Evolutionary conservation across 169 alveolate genomes (phyloP), one percentile per base, ranked within the genome.

Genomic region (Plasmodium malariae): DNA sequence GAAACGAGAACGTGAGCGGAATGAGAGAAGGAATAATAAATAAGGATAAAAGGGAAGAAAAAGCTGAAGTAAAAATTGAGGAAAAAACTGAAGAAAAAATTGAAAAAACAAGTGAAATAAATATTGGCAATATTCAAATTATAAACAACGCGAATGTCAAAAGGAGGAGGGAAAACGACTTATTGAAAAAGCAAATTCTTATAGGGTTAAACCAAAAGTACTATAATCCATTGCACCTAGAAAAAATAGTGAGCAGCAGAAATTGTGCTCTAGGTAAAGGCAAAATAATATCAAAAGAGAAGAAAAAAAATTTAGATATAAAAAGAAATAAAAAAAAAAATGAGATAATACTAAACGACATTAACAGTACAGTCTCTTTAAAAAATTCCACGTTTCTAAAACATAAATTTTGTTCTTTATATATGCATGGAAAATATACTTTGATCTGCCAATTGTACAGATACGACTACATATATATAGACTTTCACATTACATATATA

Each of bases 151-250:
- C 62, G 89, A 62, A 34, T 34, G 34, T 30, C 14, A 76, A 60
- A 62, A 28, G 48, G 34, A 68, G 30, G 36, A 36, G 40, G 14
- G 89, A 76, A 24, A 28, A 76, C 19, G 62, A 76, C n/a, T 0
- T 45, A 14, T 32, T 76, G n/a, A 76, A 76, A 37, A 76, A 26
- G 21, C 78, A 76, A 62, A 76, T 76, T 51, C 30, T 76, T 21
- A 62, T 43, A 45, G 89, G 89, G 1, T 62, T 76, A 62, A 76
- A 76, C 37, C 71, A 62, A 62, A 62, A 67, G 26, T 40, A 36
- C 9, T 76, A 76, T 37, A 76, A 76, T 51, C 89, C 89, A 7
- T 48, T 49, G 7, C 68, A 76, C 32, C 54, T 76, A 14, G 89
- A 76, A 62, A 32, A 68, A 3, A 76, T 76, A 19, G 74, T 48